Conservation (phyloP, 768 basidiomycete genomes). For the Lactarius quietus region DNA sequence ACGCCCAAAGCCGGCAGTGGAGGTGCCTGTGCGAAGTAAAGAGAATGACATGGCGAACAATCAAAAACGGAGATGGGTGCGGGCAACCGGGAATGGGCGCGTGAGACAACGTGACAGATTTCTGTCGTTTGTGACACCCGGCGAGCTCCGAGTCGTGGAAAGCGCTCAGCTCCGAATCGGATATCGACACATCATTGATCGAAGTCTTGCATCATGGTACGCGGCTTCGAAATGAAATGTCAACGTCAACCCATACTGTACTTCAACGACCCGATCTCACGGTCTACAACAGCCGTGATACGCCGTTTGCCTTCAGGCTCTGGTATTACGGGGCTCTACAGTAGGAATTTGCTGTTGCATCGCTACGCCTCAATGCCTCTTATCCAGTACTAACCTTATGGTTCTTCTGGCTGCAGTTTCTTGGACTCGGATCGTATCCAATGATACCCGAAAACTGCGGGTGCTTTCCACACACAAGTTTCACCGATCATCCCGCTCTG, state of each 20-base stretch:
- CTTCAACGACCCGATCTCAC: no score
- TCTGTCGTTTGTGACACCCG: no score
- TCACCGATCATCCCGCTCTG: neutral
- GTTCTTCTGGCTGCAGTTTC: neutral
- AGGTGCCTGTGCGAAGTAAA: constrained; percentile 48
- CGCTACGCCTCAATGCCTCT: neutral
- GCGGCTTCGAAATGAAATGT: neutral
- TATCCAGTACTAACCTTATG: neutral
- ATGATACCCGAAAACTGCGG: no score
- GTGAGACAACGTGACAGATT: neutral
- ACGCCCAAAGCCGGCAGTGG: constrained; percentile 50
- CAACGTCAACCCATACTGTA: neutral
- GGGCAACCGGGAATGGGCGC: neutral
- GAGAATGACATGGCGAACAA: constrained; percentile 55
- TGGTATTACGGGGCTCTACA: no score
- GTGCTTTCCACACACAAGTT: neutral
- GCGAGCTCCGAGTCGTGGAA: no score
- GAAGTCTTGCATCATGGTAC: no score
- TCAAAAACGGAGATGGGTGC: neutral
- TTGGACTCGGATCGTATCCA: no score
- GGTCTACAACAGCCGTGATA: neutral
- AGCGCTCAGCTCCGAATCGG: no score
- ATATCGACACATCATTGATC: no score
- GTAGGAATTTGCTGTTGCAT: neutral
- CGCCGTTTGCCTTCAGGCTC: neutral